Evolutionary conservation across 2,329 filamentous ascomycete genomes (phyloP).

Genomic region (Nigrospora osmanthi): DNA sequence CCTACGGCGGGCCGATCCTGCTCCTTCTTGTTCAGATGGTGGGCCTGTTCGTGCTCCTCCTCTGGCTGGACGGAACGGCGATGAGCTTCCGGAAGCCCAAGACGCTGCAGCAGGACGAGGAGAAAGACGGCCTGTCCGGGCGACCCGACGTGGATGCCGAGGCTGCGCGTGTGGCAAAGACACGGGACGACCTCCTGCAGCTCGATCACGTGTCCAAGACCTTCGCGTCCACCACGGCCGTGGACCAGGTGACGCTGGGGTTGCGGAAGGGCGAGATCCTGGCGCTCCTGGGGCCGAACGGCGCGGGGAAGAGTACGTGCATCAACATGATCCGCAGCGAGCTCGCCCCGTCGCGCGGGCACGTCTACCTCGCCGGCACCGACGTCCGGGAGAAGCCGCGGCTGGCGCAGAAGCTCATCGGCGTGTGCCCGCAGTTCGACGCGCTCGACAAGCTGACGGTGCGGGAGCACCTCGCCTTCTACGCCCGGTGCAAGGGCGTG

Average conservation of each 20-base stretch:
- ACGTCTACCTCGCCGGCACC: constrained; percentile 61
- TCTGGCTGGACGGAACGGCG: constrained; percentile 60
- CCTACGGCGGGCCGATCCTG: constrained; percentile 62
- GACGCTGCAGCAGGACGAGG: constrained; percentile 13
- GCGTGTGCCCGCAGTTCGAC: constrained; percentile 67
- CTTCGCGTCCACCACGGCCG: constrained; percentile 53
- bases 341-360: constrained; percentile 53
- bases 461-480: constrained; percentile 63
- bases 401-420: constrained; percentile 55
- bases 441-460: constrained; percentile 72
- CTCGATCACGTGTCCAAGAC: constrained; percentile 61
- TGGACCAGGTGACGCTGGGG: constrained; percentile 65
- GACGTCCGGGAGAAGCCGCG: constrained; percentile 58
- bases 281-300: constrained; percentile 69
- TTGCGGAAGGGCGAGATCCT: constrained; percentile 63
- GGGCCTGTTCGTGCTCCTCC: constrained; percentile 50
- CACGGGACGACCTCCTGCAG: constrained; percentile 40
- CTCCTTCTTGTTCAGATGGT: constrained; percentile 58
- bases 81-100: constrained; percentile 25
- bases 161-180: constrained; percentile 17
- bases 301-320: constrained; percentile 67
- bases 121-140: constrained; percentile 11
- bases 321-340: constrained; percentile 70
- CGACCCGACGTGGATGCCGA: constrained; percentile 20
- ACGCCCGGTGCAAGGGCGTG: constrained; percentile 64